These are phyloP conservation scores for Pleurotus djamor DNA, from an alignment of 768 basidiomycete species.

Conservation along the genomic window DNA sequence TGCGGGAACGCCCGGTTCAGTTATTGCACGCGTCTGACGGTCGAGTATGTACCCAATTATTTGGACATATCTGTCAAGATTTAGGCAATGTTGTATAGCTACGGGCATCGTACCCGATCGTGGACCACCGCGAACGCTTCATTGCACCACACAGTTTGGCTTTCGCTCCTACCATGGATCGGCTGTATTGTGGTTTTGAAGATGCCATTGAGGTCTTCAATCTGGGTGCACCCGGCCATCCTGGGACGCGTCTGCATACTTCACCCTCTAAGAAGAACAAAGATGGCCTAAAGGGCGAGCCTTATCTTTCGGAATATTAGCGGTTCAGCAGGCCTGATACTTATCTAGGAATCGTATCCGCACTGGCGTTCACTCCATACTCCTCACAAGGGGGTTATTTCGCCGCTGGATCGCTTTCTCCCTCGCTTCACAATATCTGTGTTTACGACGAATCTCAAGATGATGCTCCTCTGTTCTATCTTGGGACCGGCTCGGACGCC, in stretches of 20 bases:
- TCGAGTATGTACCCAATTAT: constrained; percentile 51
- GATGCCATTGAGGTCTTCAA: constrained; percentile 47
- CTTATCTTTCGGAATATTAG: too few relatives aligned
- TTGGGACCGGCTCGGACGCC: constrained; percentile 48
- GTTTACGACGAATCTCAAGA: constrained; percentile 63
- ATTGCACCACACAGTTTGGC: constrained; percentile 83
- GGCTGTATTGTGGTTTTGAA: constrained; percentile 66
- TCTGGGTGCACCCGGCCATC: constrained; percentile 60
- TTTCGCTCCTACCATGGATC: constrained; percentile 56
- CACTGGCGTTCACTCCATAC: too few relatives aligned
- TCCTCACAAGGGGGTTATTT: too few relatives aligned
- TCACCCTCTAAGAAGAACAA: constrained; percentile 75
- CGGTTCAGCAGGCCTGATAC: too few relatives aligned
- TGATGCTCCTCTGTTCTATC: constrained; percentile 54
- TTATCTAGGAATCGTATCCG: too few relatives aligned
- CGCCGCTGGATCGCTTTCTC: too few relatives aligned
- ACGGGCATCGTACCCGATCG: constrained; percentile 87
- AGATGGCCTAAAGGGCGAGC: constrained; percentile 91
- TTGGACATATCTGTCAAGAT: background rate
- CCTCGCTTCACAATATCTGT: constrained; percentile 66
- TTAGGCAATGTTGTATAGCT: constrained; percentile 45
- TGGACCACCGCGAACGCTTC: constrained; percentile 92
- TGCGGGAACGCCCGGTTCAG: too few relatives aligned
- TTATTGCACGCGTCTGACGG: constrained; percentile 80
- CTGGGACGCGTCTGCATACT: constrained; percentile 67